These are phyloP conservation scores for Amaranthus hypochondriacus DNA, from an alignment of 148 eudicot species.

Conservation along the genomic window DNA sequence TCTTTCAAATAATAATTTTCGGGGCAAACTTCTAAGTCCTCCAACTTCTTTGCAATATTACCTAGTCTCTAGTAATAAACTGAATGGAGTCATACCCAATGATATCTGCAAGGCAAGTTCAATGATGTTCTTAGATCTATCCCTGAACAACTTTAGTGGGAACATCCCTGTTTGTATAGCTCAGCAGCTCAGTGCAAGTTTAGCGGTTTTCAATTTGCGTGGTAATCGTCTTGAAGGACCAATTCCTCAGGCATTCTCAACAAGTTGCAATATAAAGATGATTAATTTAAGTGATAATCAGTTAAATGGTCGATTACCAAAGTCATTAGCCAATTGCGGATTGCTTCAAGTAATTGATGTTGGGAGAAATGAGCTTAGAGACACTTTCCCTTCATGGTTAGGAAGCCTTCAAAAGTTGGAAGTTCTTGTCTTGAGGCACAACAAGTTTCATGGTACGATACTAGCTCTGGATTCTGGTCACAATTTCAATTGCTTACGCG, in stretches of 20 bases:
- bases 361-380: conserved; percentile 27
- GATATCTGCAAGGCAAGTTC: conserved; percentile 19
- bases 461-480: not conserved
- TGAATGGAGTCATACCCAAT: conserved; percentile 28
- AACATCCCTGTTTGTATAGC: not conserved
- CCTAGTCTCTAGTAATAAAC: conserved; percentile 16
- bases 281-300: conserved; percentile 21
- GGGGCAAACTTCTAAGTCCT: conserved; percentile 24
- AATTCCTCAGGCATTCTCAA: conserved; percentile 11
- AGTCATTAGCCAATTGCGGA: conserved; percentile 23
- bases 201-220: conserved; percentile 11
- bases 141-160: conserved; percentile 1
- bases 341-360: conserved; percentile 31
- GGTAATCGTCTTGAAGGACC: conserved; percentile 19
- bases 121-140: conserved; percentile 21
- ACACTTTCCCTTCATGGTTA: conserved; percentile 42
- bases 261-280: conserved; percentile 17
- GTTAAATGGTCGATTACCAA: conserved; percentile 22
- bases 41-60: conserved; percentile 4
- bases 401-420: conserved; percentile 5
- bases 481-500: conserved; percentile 13
- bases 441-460: conserved; percentile 31
- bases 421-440: conserved; percentile 23
- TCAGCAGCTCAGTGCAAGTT: conserved; percentile 9
- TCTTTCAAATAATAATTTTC: conserved; percentile 17